Conservation (phyloP, 257 asterid genomes). For the Forsythia suspensa region DNA sequence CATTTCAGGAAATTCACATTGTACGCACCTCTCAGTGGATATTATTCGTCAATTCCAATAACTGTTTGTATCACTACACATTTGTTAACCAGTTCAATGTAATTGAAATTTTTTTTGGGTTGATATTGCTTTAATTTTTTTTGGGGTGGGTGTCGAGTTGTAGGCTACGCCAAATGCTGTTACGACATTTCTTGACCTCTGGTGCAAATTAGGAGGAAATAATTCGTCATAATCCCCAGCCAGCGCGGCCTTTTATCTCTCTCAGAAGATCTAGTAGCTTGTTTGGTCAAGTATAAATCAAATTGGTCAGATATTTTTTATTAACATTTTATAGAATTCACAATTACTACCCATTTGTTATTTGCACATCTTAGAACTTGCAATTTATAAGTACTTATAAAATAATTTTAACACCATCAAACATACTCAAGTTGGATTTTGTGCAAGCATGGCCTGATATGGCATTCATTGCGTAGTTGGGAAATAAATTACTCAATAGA, state of each 20-base stretch:
- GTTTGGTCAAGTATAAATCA: too few relatives aligned
- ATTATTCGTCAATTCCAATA: background rate
- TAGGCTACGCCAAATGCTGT: background rate
- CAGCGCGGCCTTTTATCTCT: background rate
- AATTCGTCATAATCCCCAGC: too few relatives aligned
- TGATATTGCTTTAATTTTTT: background rate
- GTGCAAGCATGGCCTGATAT: too few relatives aligned
- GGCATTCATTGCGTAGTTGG: too few relatives aligned
- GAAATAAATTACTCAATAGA: background rate
- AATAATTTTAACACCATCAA: too few relatives aligned
- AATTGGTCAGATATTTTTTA: too few relatives aligned
- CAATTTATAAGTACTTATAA: too few relatives aligned
- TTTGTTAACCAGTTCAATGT: background rate
- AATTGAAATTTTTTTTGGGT: background rate
- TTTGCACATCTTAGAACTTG: too few relatives aligned
- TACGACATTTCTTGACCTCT: background rate
- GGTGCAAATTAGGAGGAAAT: background rate
- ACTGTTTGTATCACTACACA: background rate
- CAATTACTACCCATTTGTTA: too few relatives aligned
- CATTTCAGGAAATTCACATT: background rate
- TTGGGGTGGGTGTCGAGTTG: background rate
- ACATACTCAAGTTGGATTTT: too few relatives aligned
- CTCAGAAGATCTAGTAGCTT: background rate
- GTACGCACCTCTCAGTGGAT: background rate
- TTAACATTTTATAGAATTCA: too few relatives aligned